Evolutionary conservation across 1,284 basidiomycete genomes (phyloP), one percentile per base, ranked within the genome.

Genomic region (Heliocybe sulcata): DNA sequence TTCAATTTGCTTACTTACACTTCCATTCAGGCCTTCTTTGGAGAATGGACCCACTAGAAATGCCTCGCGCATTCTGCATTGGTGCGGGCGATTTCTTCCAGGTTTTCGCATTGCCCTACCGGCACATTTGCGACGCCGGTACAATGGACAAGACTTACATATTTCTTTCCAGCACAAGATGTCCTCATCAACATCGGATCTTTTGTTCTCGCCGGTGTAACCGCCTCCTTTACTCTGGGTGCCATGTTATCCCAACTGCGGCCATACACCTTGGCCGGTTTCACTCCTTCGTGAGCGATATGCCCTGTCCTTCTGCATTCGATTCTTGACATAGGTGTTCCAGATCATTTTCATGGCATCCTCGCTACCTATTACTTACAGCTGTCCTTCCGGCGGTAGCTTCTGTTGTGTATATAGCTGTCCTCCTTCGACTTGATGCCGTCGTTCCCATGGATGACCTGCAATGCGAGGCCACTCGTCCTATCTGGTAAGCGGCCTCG

Each of bases 31-130:
- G 84, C 9, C 75, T 87, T 65, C 72, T 82, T 20, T 85, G 82
- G 75, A 67, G 67, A 52, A 84, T 87, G 82, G 68, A 82, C 58
- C 80, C 84, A 1, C 69, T 69, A 50, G 63, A 59, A 26, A 86
- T 86, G 81, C 80, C 83, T 6, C 65, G 61, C 49, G 61, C 64
- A 14, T 86, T 87, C 59, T 86, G 84, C 61, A 65, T 77, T 48
- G 72, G 82, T 83, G 60, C 57, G 75, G 59, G 19, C 6, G 4
- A 42, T n/a, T 20, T 42, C 31, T 20, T 20, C 12, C 6, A 29
- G 47, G 12, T 31, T 31, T 31, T 12, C 29, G 29, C 47, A 49
- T 3, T 11, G 27, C 23, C 47, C 47, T 49, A 20, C 42, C 23
- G n/a, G 42, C 42, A 45, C 16, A 16, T 6, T 16, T 25, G 19